Conservation (phyloP, 768 basidiomycete genomes). For the Trametes elegans region DNA sequence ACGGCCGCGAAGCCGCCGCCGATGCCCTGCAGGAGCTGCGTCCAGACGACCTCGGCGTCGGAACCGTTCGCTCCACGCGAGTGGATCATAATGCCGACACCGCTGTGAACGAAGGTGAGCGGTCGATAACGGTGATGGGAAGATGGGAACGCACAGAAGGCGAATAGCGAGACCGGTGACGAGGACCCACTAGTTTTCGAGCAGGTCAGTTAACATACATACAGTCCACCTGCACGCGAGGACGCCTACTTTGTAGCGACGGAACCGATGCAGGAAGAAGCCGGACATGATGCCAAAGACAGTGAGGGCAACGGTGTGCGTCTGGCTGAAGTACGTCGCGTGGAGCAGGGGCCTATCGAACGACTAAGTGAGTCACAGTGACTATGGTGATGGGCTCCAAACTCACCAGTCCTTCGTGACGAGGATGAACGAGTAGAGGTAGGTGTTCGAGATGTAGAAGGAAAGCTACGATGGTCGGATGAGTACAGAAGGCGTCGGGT, state of each 20-base stretch:
- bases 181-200: conserved; percentile 30
- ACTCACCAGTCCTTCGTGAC: conserved; percentile 32
- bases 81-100: conserved; percentile 31
- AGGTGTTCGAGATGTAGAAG: conserved; percentile 69
- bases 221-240: not conserved
- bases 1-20: conserved; percentile 52
- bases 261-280: conserved; percentile 39
- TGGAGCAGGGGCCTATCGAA: conserved; percentile 31
- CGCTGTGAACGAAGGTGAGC: conserved; percentile 10
- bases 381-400: conserved; percentile 34
- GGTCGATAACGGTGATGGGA: not conserved
- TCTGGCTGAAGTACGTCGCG: conserved; percentile 37
- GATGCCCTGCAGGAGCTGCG: conserved; percentile 48
- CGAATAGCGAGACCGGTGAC: conserved; percentile 35
- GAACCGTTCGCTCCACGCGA: conserved; percentile 24
- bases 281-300: conserved; percentile 49
- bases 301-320: conserved; percentile 42
- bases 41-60: conserved; percentile 39
- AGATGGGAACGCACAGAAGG: conserved; percentile 21
- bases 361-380: not conserved
- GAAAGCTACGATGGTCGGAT: conserved; percentile 42
- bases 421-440: conserved; percentile 68
- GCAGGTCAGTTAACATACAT: not conserved
- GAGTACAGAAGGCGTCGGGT: conserved; percentile 2
- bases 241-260: conserved; percentile 41